Evolutionary conservation across 805 yeast genomes (phyloP).

Genomic region (Teunomyces aglyptinius): DNA sequence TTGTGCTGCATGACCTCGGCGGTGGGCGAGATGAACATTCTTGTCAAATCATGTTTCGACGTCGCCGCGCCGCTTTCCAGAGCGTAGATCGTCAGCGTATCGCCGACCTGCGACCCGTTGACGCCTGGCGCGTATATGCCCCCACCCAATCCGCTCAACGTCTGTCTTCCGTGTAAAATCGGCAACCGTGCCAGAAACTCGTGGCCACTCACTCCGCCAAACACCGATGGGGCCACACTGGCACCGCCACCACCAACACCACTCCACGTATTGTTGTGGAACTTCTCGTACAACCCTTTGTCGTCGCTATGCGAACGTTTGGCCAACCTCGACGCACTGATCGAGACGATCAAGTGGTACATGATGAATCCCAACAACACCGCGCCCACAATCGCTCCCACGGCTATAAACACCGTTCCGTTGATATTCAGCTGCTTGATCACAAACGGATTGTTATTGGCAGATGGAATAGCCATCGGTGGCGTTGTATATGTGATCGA

Average conservation of each 20-base stretch:
- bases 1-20: constrained; percentile 62
- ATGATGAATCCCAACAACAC: constrained; percentile 49
- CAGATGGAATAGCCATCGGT: constrained; percentile 55
- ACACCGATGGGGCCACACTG: constrained; percentile 16
- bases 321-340: constrained; percentile 52
- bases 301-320: constrained; percentile 40
- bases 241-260: constrained; percentile 15
- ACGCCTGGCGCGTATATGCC: constrained; percentile 8
- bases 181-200: constrained; percentile 35
- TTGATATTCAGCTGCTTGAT: constrained; percentile 50
- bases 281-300: constrained; percentile 31
- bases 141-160: constrained; percentile 16
- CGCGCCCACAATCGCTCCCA: constrained; percentile 67
- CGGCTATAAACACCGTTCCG: constrained; percentile 82
- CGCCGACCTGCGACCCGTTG: constrained; percentile 27
- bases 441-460: constrained; percentile 63
- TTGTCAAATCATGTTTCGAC: constrained; percentile 41
- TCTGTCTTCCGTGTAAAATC: constrained; percentile 24
- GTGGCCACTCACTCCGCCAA: constrained; percentile 12
- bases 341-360: constrained; percentile 51
- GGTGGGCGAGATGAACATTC: constrained; percentile 76
- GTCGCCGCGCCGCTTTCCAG: constrained; percentile 30
- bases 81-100: constrained; percentile 33
- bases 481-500: constrained; percentile 42
- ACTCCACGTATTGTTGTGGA: constrained; percentile 30